These are phyloP conservation scores for Saturnispora besseyi DNA, from an alignment of 805 yeast genomes.

Conservation along the genomic window DNA sequence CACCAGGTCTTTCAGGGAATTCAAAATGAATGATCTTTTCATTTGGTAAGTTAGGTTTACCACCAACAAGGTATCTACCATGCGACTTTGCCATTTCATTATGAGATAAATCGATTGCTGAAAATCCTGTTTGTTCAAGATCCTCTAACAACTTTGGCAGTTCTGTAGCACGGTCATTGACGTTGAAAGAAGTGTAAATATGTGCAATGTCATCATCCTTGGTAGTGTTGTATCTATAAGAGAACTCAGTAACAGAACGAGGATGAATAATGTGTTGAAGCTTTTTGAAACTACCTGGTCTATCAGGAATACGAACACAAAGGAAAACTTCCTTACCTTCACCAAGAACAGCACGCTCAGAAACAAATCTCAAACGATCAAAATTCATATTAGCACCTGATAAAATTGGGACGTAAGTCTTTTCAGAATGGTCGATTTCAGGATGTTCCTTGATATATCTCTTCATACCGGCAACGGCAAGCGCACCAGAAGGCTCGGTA, in stretches of 20 bases:
- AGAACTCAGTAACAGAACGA: constrained; percentile 87
- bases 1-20: constrained; percentile 97
- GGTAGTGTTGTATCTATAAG: constrained; percentile 61
- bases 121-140: constrained; percentile 55
- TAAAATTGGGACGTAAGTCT: constrained; percentile 73
- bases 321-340: constrained; percentile 95
- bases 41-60: constrained; percentile 60
- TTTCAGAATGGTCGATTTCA: constrained; percentile 58
- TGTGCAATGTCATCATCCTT: constrained; percentile 45
- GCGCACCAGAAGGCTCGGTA: constrained; percentile 96
- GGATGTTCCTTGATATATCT: constrained; percentile 64
- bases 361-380: constrained; percentile 88
- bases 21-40: constrained; percentile 81
- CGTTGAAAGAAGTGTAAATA: constrained; percentile 83
- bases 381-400: constrained; percentile 99
- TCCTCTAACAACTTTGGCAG: constrained; percentile 51
- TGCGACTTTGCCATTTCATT: constrained; percentile 95
- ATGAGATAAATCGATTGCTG: constrained; percentile 76
- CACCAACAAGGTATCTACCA: constrained; percentile 94
- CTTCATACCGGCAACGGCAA: constrained; percentile 91
- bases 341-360: constrained; percentile 97
- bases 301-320: constrained; percentile 84
- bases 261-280: constrained; percentile 76
- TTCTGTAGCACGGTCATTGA: constrained; percentile 67
- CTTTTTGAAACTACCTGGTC: constrained; percentile 80